Base-by-base conservation (phyloP, 108 stramenopile species). In the Cyclotella cryptica region DNA sequence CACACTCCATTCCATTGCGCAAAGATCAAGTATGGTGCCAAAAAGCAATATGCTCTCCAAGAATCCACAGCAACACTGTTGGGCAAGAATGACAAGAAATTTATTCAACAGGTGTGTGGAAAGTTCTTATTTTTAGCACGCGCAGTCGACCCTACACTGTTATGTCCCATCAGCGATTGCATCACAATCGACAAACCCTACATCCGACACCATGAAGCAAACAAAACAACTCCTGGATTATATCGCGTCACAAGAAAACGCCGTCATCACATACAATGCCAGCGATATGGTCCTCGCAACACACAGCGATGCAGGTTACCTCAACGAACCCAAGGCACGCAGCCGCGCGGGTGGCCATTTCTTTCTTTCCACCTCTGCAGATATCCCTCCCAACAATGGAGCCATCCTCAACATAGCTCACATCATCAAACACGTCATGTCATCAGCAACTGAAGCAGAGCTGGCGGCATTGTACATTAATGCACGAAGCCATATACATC, bases 91-190 rank as follows among this genome's bases (percentile, higher is more conserved):
- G 75, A 42, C 74, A 81, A 67, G 40, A 77, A 55, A 43, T 66
- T 51, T 28, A 27, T 87, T 22, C 80, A 81, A 66, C 69, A 84
- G 70, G 65, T 87, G 14, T 40, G 79, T 18, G 80, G 86, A 5
- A 43, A 43, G 18, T 67, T 86, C 35, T 61, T 86, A 22, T 88
- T 61, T 49, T 88, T 85, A 41, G 80, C 81, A 19, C 69, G 84
- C 19, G 79, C 77, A 13, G 69, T 83, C 28, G 83, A 84, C 52
- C 40, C 21, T 47, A 84, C 83, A 47, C 71, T 81, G 52, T 41
- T 84, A 15, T 22, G 35, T 6, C 79, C 80, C 11, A 35, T 85
- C 13, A 62, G 66, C 24, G 35, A 35, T 35, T 35, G 35, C 85
- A 29, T 22, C 71, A 19, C 43, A 53, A 54, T 77, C 83, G 66